A percentile compares a stretch with the other conserved stretches of the same genome.
Conservation (phyloP, 805 yeast species). For the Ogataea wickerhamii region DNA sequence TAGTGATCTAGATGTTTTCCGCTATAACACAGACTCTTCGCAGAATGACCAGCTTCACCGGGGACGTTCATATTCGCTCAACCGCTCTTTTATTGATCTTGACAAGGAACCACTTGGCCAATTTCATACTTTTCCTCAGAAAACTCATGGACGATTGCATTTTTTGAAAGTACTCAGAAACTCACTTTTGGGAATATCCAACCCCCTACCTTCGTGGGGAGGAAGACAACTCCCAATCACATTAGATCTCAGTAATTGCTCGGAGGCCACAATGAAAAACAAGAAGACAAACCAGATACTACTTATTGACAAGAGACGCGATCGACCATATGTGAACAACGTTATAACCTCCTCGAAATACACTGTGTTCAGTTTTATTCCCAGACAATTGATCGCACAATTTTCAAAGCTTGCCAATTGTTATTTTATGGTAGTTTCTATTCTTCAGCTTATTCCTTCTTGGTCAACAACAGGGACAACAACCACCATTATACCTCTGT, state of each 20-base stretch:
- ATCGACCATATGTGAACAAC: constrained; percentile 60
- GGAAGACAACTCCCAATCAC: constrained; percentile 78
- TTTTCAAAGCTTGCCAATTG: constrained; percentile 90
- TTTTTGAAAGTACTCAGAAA: constrained; percentile 16
- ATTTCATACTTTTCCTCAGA: constrained; percentile 4
- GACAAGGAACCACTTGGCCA: constrained; percentile 17
- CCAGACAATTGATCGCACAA: constrained; percentile 85
- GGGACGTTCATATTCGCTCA: constrained; percentile 6
- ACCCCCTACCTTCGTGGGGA: constrained; percentile 50
- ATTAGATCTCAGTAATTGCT: constrained; percentile 36
- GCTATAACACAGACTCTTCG: constrained; percentile 11
- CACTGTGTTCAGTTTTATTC: constrained; percentile 74
- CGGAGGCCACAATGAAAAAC: constrained; percentile 29
- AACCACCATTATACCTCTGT: constrained; percentile 87
- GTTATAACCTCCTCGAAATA: constrained; percentile 83
- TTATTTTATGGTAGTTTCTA: constrained; percentile 84
- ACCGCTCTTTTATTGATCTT: constrained; percentile 27
- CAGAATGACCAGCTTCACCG: background rate
- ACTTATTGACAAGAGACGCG: constrained; percentile 67
- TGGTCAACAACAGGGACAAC: constrained; percentile 97
- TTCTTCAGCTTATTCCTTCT: constrained; percentile 91
- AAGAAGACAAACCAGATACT: constrained; percentile 27
- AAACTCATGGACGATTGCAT: constrained; percentile 5
- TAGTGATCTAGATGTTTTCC: constrained; percentile 20
- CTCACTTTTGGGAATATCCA: constrained; percentile 42